Evolutionary conservation across 495 filamentous ascomycete species (phyloP).

Genomic region (Xylaria venustula): DNA sequence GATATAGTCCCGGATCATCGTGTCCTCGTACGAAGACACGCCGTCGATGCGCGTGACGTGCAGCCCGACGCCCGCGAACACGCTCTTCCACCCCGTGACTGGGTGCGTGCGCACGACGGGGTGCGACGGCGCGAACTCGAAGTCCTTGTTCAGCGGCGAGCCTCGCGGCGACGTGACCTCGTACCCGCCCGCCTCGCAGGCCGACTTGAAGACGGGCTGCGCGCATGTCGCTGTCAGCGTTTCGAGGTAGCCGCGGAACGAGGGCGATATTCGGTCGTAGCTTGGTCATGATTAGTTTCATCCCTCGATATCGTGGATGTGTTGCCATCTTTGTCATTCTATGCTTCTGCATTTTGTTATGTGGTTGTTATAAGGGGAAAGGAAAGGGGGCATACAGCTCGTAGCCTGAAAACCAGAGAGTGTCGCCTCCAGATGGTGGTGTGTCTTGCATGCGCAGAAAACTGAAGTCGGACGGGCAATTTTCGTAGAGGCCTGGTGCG

Average conservation of each 20-base stretch:
- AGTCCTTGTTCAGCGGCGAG: slow-evolving; percentile 37
- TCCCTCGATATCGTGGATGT: slow-evolving; percentile 1
- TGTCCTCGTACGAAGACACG: slow-evolving; percentile 35
- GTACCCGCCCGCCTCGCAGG: slow-evolving; percentile 37
- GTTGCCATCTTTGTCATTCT: too few relatives aligned
- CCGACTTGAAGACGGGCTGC: slow-evolving; percentile 40
- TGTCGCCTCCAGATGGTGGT: slow-evolving; percentile 41
- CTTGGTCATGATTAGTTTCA: slow-evolving; percentile 1
- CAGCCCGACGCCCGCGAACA: slow-evolving; percentile 44
- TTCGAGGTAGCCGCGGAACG: slow-evolving; percentile 38
- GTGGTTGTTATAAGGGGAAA: too few relatives aligned
- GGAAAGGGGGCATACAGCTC: slow-evolving; percentile 31
- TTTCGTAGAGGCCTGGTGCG: slow-evolving; percentile 32
- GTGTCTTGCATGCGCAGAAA: slow-evolving; percentile 42
- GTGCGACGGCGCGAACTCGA: slow-evolving; percentile 39
- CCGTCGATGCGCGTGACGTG: slow-evolving; percentile 41
- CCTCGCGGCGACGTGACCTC: slow-evolving; percentile 40
- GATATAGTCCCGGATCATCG: slow-evolving; percentile 40
- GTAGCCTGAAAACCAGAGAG: slow-evolving; percentile 46
- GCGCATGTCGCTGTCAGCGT: slow-evolving; percentile 41
- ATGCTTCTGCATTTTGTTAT: too few relatives aligned
- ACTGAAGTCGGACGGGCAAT: slow-evolving; percentile 39
- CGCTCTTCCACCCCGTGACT: slow-evolving; percentile 48
- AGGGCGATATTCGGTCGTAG: slow-evolving; percentile 37
- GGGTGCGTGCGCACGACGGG: slow-evolving; percentile 50